Base-by-base conservation (phyloP, 2,329 filamentous ascomycete species). In the Xylariales sp. region DNA sequence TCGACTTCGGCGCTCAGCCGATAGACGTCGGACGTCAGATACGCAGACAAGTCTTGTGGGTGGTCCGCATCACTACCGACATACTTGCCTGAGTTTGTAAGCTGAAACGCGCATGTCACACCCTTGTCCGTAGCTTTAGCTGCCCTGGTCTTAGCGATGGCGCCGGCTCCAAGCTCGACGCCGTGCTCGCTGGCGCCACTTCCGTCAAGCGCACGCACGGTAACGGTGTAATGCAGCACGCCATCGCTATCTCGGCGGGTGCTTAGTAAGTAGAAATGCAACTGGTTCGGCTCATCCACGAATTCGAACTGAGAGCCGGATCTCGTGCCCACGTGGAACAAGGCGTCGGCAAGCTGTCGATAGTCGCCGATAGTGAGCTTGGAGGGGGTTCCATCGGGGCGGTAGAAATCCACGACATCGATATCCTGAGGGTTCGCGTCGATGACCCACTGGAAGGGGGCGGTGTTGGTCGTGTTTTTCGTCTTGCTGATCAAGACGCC, bases 401-500 rank as follows among this genome's bases (percentile, higher is more conserved):
- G 78, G 71, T 80, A 77, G 69, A 85, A 87, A 71, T 87, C 84
- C 5, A 85, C 75, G 0, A 86, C 79, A 9, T 78, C 74, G 55
- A 86, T 84, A 64, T 87, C 84, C 67, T 86, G 77, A 0, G 85
- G 84, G 73, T 86, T 85, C 1, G 85, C 85, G 68, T 87, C 85
- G 46, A 87, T 84, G 30, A 80, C 80, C 84, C 85, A 87, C 67
- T 87, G 84, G 78, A 86, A 86, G 0, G 85, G 85, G 4, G 69
- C 71, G 1, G 14, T 30, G 4, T 71, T 68, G 68, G 82, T 82
- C 18, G 64, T 69, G 65, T 84, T 79, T 75, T 84, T 86, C 28
- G 83, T 84, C 78, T 87, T 87, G 79, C 81, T 84, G 58, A 87
- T 82, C 80, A 86, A 81, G 54, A 87, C 85, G 6, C 85, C 85